These are phyloP conservation scores for Grosmannia huntii DNA, from an alignment of 2,329 filamentous ascomycete genomes.

Conservation along the genomic window DNA sequence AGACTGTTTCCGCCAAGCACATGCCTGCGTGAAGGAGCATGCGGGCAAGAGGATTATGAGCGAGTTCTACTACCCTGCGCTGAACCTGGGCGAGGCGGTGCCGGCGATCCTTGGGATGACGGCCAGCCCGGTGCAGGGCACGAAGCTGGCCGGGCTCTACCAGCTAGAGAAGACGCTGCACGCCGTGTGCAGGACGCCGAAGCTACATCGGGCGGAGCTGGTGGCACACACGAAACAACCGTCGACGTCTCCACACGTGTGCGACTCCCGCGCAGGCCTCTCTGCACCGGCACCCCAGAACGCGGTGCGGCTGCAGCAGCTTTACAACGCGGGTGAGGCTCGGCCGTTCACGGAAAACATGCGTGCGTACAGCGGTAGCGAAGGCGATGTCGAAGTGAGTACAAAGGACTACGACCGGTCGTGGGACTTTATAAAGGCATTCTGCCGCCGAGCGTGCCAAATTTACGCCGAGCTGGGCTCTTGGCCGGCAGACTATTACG, in stretches of 20 bases:
- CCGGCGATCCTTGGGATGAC: constrained; percentile 69
- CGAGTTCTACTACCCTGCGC: constrained; percentile 50
- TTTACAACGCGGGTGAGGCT: not conserved
- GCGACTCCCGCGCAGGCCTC: constrained; percentile 20
- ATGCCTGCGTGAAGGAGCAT: constrained; percentile 55
- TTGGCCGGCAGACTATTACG: constrained; percentile 58
- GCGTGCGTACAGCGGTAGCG: not conserved
- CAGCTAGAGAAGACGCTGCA: constrained; percentile 58
- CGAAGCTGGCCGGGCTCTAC: constrained; percentile 40
- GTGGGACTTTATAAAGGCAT: constrained; percentile 35
- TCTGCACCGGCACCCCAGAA: constrained; percentile 5
- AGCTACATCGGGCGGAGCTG: constrained; percentile 55
- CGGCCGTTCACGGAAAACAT: not conserved
- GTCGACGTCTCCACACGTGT: constrained; percentile 28
- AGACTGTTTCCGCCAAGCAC: constrained; percentile 35
- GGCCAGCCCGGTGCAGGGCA: constrained; percentile 61
- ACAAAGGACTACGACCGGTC: not conserved
- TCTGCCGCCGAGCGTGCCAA: constrained; percentile 35
- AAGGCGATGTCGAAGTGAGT: not conserved
- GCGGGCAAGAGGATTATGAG: constrained; percentile 61
- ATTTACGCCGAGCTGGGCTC: constrained; percentile 47
- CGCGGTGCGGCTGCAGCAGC: constrained; percentile 29
- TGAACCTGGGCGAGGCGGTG: constrained; percentile 22
- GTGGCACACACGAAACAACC: constrained; percentile 57
- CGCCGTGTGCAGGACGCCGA: constrained; percentile 56